Evolutionary conservation across 495 filamentous ascomycete genomes (phyloP), one percentile per base, ranked within the genome.

Genomic region (Penicillium ochrochloron): DNA sequence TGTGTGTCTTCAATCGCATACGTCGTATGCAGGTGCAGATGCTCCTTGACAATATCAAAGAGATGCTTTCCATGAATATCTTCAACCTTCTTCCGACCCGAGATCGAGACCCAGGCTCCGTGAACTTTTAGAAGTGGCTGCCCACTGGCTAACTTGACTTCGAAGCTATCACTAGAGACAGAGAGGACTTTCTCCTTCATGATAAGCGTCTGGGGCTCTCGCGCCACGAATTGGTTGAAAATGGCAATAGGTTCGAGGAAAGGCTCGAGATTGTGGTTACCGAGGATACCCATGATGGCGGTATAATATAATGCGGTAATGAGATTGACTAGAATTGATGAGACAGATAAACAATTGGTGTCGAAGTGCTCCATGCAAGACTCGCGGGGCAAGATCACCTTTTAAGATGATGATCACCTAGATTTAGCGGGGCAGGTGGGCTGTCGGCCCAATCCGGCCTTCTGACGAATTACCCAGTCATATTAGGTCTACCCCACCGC

Each of bases 171-270:
- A 25, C 83, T 82, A 17, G 83, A 76, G 27, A 85, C 73, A 19
- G 84, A 86, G 52, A 84, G 63, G 5, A 86, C 71, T 54, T 85
- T 83, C 63, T 89, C 86, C 64, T 80, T 84, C 39, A 89, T 68
- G 6, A 83, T 62, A 8, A 89, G 63, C 1, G 79, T 81, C 58
- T 84, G 79, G 39, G 76, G 67, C 51, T 82, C 73, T 14, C 55
- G 71, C 8, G 82, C 74, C 50, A 84, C 71, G 76, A 82, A 84
- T 50, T 77, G 75, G 14, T 79, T 69, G 68, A 85, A 85, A 31
- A 87, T 55, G 58, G 80, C 83, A 51, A 86, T 66, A 31, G 64
- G 70, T 53, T 72, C 62, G 21, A 23, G 48, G 14, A 72, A 56
- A 19, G 70, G 70, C 4, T 53, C 59, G 56, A 72, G 67, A 51